Base-by-base conservation (phyloP, 2,329 filamentous ascomycete species). In the Eutypa lata region DNA sequence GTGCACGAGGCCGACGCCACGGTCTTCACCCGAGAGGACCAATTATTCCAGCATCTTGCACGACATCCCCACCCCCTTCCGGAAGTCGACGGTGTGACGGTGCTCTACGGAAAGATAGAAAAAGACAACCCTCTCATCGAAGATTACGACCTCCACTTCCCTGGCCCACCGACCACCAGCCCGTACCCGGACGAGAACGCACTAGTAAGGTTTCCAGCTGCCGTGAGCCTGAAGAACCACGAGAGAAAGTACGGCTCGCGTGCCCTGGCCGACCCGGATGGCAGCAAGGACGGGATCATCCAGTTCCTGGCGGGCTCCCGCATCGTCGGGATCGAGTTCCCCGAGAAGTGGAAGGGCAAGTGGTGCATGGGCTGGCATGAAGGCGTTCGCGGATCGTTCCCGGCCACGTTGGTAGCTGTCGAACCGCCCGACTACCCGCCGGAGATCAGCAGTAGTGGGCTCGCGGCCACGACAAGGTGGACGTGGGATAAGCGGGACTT, bases 31-130 rank as follows among this genome's bases (percentile, higher is more conserved):
- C 65, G 64, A 4, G 52, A 68, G 14, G 68, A 73, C 14, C 64
- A 70, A 31, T 67, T 76, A 8, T 60, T 76, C 38, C 65, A 63
- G 21, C 73, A 76, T 50, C 57, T 76, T 0, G 63, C 71, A 2
- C 65, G 68, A 1, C 73, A 76, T 48, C 68, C 72, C 0, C 73
- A 72, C 47, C 73, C 73, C 7, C 59, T 76, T 10, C 68, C 73
- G 0, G 53, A 63, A 0, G 62, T 76, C 7, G 56, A 68, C 0
- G 73, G 73, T 4, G 51, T 75, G 2, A 67, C 65, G 0, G 69
- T 75, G 3, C 53, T 69, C 3, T 76, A 76, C 52, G 71, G 71
- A 24, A 55, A 59, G 26, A 19, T 59, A 5, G 53, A 22, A n/a
- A 53, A 51, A 10, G 56, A 59, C n/a, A 53, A 60, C 21, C 50